Percentiles rank a stretch among this genome's conserved stretches.
phyloP scores from a whole-genome alignment of 345 rosid genomes.

The Noccaea caerulescens region DNA sequence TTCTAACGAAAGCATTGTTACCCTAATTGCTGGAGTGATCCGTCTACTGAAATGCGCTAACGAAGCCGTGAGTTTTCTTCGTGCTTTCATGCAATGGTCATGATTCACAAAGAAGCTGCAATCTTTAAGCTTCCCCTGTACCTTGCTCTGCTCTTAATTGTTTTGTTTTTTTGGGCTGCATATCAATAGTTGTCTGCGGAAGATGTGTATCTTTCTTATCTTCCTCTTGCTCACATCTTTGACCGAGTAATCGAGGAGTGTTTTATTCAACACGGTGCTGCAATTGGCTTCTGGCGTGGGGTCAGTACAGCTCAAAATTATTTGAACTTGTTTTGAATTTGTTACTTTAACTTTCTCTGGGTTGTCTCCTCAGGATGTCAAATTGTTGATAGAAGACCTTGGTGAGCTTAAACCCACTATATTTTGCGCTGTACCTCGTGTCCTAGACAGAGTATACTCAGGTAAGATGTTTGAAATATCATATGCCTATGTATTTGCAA shows the following conservation, averaged over 20 bases:
- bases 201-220: constrained; percentile 90
- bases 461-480: constrained; percentile 52
- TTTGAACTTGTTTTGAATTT: constrained; percentile 9
- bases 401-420: constrained; percentile 93
- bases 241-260: constrained; percentile 94
- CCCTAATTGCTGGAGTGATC: constrained; percentile 75
- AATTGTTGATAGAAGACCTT: constrained; percentile 85
- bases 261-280: constrained; percentile 77
- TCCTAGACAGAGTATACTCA: constrained; percentile 82
- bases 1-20: constrained; percentile 85
- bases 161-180: constrained; percentile 20
- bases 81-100: constrained; percentile 16
- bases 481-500: not conserved
- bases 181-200: constrained; percentile 59
- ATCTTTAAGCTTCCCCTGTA: constrained; percentile 2
- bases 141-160: constrained; percentile 11
- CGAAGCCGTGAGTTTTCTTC: constrained; percentile 54
- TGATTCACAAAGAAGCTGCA: constrained; percentile 10
- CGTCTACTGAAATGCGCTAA: constrained; percentile 62
- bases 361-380: constrained; percentile 70
- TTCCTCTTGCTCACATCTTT: constrained; percentile 98
- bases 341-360: constrained; percentile 11
- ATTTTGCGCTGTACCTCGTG: constrained; percentile 99
- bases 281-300: constrained; percentile 99
- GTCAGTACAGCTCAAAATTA: constrained; percentile 55